Evolutionary conservation across 805 yeast genomes (phyloP).

Genomic region (Yarrowia hollandica): DNA sequence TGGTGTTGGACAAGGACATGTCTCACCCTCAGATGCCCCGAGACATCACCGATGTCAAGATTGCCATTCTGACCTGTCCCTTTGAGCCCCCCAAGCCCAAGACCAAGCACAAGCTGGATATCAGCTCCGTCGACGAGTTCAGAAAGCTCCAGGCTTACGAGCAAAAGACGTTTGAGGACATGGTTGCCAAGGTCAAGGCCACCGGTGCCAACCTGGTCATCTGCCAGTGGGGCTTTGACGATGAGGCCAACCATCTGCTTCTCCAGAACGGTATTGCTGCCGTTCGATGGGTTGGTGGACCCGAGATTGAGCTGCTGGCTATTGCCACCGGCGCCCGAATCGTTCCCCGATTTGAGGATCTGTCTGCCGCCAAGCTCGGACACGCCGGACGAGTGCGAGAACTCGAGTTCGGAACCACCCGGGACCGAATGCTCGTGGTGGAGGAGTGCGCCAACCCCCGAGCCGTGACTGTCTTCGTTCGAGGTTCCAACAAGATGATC

Average conservation of each 20-base stretch:
- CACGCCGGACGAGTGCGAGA: conserved; percentile 82
- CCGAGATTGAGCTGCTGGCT: conserved; percentile 91
- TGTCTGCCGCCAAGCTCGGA: conserved; percentile 79
- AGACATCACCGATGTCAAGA: conserved; percentile 69
- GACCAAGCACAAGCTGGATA: conserved; percentile 95
- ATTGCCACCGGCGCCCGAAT: conserved; percentile 97
- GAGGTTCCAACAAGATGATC: conserved; percentile 98
- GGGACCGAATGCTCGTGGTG: conserved; percentile 92
- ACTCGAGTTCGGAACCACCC: conserved; percentile 92
- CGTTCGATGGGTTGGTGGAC: conserved; percentile 98
- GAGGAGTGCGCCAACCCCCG: conserved; percentile 84
- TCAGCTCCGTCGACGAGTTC: conserved; percentile 91
- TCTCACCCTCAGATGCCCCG: conserved; percentile 99
- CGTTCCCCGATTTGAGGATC: conserved; percentile 95
- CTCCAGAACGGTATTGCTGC: conserved; percentile 89
- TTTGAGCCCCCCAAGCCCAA: conserved; percentile 99
- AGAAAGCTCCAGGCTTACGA: conserved; percentile 88
- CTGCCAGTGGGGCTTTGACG: conserved; percentile 99
- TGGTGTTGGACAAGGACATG: conserved; percentile 90
- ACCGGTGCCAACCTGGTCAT: conserved; percentile 95
- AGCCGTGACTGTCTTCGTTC: conserved; percentile 87
- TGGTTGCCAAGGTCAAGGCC: conserved; percentile 82
- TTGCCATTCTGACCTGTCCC: conserved; percentile 96
- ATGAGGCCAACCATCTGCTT: conserved; percentile 93
- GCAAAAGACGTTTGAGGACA: conserved; percentile 82